Evolutionary conservation across 148 eudicot genomes (phyloP).

Genomic region (Rhododendron molle): DNA sequence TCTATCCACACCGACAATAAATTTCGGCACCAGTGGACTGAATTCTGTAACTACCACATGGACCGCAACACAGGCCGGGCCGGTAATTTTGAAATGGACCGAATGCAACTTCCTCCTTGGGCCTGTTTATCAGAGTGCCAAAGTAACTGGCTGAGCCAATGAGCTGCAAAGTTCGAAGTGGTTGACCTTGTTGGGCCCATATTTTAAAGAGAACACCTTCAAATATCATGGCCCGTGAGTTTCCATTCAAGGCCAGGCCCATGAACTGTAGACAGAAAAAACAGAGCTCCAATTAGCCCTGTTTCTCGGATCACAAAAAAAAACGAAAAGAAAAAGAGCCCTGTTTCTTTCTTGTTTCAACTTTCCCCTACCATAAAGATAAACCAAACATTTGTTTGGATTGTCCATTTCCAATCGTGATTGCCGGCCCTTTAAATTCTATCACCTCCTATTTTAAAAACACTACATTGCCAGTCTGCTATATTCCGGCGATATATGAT

Average conservation of each 20-base stretch:
- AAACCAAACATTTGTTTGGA: no score
- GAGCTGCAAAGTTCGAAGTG: neutral
- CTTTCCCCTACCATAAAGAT: neutral
- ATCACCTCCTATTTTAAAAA: neutral
- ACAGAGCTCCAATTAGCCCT: neutral
- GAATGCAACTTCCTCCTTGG: neutral
- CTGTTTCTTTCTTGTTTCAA: neutral
- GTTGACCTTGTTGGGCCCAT: neutral
- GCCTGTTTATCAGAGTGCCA: neutral
- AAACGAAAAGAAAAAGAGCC: no score
- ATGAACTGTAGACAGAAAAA: neutral
- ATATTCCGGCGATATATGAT: no score
- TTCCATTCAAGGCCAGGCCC: neutral
- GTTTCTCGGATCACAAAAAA: no score
- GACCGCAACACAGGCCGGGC: no score
- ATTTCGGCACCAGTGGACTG: no score
- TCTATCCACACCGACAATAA: no score
- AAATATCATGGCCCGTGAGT: neutral
- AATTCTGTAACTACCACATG: no score
- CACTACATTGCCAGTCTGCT: neutral
- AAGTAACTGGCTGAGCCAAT: neutral
- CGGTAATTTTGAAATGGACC: neutral
- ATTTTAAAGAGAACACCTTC: neutral
- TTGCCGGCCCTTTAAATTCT: neutral
- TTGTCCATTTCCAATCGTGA: neutral